These are phyloP conservation scores for Pouteria campechiana DNA, from an alignment of 179 eudicot species.

Conservation along the genomic window DNA sequence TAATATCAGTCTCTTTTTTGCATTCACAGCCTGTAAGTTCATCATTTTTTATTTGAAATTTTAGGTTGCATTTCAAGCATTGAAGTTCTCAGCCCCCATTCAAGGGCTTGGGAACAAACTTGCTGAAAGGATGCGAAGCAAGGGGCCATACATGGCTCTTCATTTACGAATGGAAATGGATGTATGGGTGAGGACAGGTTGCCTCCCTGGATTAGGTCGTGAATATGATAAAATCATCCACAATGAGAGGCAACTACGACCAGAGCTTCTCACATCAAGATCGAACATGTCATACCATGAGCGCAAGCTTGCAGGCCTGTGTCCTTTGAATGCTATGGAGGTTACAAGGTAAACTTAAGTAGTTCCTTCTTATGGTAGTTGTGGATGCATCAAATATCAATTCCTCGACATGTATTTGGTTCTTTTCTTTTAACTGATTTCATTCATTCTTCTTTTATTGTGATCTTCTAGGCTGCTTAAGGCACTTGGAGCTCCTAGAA, in stretches of 20 bases:
- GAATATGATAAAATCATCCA: constrained; percentile 31
- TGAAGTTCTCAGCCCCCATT: constrained; percentile 53
- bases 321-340: constrained; percentile 61
- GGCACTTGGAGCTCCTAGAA: constrained; percentile 54
- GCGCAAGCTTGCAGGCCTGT: constrained; percentile 52
- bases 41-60: not conserved
- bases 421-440: not conserved
- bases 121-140: constrained; percentile 81
- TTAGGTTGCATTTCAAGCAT: constrained; percentile 75
- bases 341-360: constrained; percentile 33
- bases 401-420: not conserved
- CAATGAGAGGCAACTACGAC: constrained; percentile 28
- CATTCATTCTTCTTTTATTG: not conserved
- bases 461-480: constrained; percentile 32
- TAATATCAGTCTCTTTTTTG: too few species aligned
- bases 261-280: constrained; percentile 46
- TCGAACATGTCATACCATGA: constrained; percentile 35
- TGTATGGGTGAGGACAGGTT: constrained; percentile 71
- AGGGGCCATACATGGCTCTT: constrained; percentile 68
- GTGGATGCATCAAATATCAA: not conserved
- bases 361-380: not conserved
- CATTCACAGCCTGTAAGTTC: too few species aligned
- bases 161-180: constrained; percentile 77
- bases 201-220: constrained; percentile 59
- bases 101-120: constrained; percentile 48